Evolutionary conservation across 140 eudicot genomes (phyloP).

Genomic region (Cichorium intybus): DNA sequence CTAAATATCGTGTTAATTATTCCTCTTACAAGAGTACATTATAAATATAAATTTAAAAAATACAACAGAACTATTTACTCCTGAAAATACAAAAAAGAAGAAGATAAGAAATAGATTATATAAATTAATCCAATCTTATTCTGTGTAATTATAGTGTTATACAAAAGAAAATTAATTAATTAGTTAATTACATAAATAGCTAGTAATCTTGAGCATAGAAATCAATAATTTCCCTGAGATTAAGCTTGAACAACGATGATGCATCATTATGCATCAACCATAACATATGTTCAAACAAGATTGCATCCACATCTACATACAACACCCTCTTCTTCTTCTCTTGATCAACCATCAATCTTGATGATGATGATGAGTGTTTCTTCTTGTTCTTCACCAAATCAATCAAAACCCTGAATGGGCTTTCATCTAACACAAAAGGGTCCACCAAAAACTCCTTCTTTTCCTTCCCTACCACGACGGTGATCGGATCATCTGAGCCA

Average conservation of each 20-base stretch:
- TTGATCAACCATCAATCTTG: conserved; percentile 16
- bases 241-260: conserved; percentile 64
- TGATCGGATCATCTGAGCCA: conserved; percentile 46
- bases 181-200: neutral
- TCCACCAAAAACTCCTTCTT: conserved; percentile 65
- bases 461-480: conserved; percentile 73
- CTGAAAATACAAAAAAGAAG: neutral
- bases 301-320: conserved; percentile 78
- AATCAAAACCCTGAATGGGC: conserved; percentile 70
- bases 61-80: conserved; percentile 20
- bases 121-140: conserved; percentile 8
- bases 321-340: conserved; percentile 50
- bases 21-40: conserved; percentile 13
- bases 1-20: conserved; percentile 1
- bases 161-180: neutral
- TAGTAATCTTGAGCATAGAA: conserved; percentile 71
- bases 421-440: conserved; percentile 60
- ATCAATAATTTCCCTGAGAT: conserved; percentile 63
- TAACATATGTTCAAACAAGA: conserved; percentile 80
- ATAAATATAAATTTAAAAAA: neutral
- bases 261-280: conserved; percentile 82
- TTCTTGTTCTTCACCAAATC: conserved; percentile 48
- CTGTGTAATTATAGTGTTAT: conserved; percentile 6
- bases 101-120: neutral
- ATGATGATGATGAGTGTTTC: conserved; percentile 13